phyloP scores from a whole-genome alignment of 2,329 filamentous ascomycete species.

The Periconia sp. region DNA sequence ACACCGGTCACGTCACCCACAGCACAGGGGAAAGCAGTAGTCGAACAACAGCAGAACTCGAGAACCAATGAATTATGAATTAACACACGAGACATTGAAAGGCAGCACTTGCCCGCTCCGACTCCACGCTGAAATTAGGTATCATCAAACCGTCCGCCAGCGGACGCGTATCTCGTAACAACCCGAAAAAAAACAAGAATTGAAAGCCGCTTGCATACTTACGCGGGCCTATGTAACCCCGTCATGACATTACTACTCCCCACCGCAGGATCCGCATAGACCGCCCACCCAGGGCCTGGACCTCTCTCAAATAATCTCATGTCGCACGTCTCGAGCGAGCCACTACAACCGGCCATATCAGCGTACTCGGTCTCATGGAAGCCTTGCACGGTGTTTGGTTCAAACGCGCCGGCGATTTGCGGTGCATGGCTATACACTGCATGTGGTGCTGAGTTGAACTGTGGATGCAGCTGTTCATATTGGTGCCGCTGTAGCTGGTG shows the following conservation, averaged over 20 bases:
- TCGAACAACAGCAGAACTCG: neutral
- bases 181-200: neutral
- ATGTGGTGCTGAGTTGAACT: too few relatives aligned
- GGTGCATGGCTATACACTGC: too few relatives aligned
- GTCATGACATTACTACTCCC: neutral
- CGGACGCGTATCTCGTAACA: neutral
- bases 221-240: neutral
- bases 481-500: too few relatives aligned
- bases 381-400: neutral
- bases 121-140: neutral
- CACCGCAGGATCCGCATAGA: neutral
- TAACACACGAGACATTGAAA: neutral
- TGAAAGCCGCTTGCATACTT: neutral
- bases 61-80: neutral
- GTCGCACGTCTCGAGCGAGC: constrained; percentile 5
- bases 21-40: too few relatives aligned
- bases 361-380: constrained; percentile 5
- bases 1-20: too few relatives aligned
- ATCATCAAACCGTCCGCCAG: neutral
- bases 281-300: constrained; percentile 5
- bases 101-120: neutral
- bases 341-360: constrained; percentile 13
- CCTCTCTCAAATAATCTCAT: neutral
- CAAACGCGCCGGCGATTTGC: too few relatives aligned
- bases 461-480: too few relatives aligned